A percentile compares a stretch with the other conserved stretches of the same genome.
Conservation (phyloP, 2,329 filamentous ascomycete species). For the Nigrospora sphaerica region DNA sequence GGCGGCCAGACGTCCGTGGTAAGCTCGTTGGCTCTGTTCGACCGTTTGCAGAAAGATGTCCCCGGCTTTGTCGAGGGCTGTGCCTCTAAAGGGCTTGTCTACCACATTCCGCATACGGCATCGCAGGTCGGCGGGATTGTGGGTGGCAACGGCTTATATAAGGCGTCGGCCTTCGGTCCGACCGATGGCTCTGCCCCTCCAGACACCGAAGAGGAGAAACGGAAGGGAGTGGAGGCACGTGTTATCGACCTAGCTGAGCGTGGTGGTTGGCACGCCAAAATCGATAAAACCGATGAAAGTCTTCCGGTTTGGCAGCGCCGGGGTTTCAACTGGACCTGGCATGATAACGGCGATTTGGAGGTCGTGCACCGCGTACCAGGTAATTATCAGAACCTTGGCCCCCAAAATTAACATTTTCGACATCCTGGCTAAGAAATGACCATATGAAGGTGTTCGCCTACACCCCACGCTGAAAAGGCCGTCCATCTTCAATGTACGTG, state of each 20-base stretch:
- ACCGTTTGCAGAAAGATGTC: background rate
- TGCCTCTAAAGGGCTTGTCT: background rate
- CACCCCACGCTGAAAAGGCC: no score
- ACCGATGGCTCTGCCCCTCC: background rate
- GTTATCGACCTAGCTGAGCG: background rate
- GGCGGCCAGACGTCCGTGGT: background rate
- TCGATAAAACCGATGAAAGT: background rate
- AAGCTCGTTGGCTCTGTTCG: background rate
- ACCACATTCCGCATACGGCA: background rate
- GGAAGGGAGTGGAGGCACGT: background rate
- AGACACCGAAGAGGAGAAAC: background rate
- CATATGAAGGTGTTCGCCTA: no score
- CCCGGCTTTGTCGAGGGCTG: background rate
- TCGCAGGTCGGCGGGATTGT: background rate
- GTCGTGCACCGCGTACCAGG: background rate
- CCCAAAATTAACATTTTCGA: no score
- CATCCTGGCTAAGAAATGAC: no score
- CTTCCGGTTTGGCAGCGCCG: background rate
- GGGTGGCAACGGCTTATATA: background rate
- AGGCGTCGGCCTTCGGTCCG: background rate
- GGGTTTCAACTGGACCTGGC: background rate
- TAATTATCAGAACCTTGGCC: no score
- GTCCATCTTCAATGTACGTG: no score
- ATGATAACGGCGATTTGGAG: background rate
- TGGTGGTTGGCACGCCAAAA: background rate